Evolutionary conservation across 805 yeast genomes (phyloP).

Genomic region (Candida glaebosa): DNA sequence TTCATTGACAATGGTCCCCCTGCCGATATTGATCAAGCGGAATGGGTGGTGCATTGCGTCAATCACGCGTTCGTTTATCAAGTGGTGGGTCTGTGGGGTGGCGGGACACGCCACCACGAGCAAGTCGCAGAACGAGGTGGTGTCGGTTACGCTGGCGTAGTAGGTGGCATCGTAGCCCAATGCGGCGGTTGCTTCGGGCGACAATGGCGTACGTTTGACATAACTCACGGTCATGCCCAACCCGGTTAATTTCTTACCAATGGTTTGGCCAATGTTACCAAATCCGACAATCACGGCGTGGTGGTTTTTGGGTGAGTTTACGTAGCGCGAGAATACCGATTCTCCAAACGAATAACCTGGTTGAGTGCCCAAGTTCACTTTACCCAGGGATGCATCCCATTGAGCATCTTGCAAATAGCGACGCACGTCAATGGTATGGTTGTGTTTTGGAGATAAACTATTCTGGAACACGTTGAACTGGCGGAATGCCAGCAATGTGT

Average conservation of each 20-base stretch:
- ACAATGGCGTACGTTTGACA: constrained; percentile 49
- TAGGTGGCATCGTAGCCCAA: constrained; percentile 47
- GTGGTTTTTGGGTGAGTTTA: constrained; percentile 53
- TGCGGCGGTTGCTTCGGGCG: constrained; percentile 23
- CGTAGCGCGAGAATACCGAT: constrained; percentile 42
- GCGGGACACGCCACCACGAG: constrained; percentile 68
- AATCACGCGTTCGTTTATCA: constrained; percentile 50
- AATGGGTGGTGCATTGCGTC: constrained; percentile 49
- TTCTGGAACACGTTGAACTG: constrained; percentile 47
- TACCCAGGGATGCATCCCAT: constrained; percentile 31
- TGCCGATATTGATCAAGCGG: constrained; percentile 68
- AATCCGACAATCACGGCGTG: constrained; percentile 66
- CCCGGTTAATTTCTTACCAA: constrained; percentile 53
- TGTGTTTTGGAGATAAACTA: constrained; percentile 29
- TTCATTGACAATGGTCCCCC: constrained; percentile 69
- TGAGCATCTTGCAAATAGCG: constrained; percentile 26
- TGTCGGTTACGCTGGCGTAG: constrained; percentile 29
- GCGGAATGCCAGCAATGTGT: constrained; percentile 59
- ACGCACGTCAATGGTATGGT: constrained; percentile 48
- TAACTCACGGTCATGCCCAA: constrained; percentile 67
- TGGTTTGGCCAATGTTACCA: constrained; percentile 68
- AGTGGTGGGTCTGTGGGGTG: constrained; percentile 51
- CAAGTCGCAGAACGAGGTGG: constrained; percentile 47
- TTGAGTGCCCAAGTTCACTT: constrained; percentile 6
- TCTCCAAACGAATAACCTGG: constrained; percentile 34